phyloP scores from a whole-genome alignment of 1,139 yeast genomes.

The Scheffersomyces insectosa region DNA sequence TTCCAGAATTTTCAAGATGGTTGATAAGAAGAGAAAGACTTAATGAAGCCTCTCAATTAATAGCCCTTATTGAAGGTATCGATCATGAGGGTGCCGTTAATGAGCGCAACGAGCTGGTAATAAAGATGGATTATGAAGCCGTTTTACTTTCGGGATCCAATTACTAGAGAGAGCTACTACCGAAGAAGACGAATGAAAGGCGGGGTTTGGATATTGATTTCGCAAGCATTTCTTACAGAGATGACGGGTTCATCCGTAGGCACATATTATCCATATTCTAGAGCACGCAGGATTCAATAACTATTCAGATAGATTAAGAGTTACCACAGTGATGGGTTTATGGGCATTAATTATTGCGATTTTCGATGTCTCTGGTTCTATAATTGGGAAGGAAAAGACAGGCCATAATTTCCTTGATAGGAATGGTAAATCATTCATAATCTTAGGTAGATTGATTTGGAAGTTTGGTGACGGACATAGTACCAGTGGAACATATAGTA shows the following conservation, averaged over 20 bases:
- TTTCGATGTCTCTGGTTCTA: conserved; percentile 9
- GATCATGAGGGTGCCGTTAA: conserved; percentile 3
- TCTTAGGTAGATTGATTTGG: conserved; percentile 13
- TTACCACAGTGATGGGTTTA: background rate
- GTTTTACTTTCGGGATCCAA: conserved; percentile 2
- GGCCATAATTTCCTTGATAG: conserved; percentile 6
- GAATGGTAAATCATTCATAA: conserved; percentile 5
- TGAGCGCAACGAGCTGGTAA: conserved; percentile 4
- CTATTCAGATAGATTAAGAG: background rate
- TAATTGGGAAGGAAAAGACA: conserved; percentile 14
- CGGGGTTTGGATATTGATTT: conserved; percentile 8
- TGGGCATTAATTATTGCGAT: conserved; percentile 7
- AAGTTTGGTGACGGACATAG: conserved; percentile 13
- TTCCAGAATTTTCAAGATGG: conserved; percentile 18
- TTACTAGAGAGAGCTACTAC: conserved; percentile 12
- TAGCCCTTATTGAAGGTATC: conserved; percentile 7
- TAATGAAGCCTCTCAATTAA: conserved; percentile 9
- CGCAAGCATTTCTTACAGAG: conserved; percentile 15
- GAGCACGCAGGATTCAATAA: background rate
- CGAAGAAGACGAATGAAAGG: conserved; percentile 10
- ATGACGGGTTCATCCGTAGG: conserved; percentile 20
- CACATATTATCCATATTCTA: conserved; percentile 6
- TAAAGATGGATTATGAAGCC: conserved; percentile 1
- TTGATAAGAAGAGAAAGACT: conserved; percentile 10
- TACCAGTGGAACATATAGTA: conserved; percentile 12